Base-by-base conservation (phyloP, 495 filamentous ascomycete species). In the Monascus purpureus region DNA sequence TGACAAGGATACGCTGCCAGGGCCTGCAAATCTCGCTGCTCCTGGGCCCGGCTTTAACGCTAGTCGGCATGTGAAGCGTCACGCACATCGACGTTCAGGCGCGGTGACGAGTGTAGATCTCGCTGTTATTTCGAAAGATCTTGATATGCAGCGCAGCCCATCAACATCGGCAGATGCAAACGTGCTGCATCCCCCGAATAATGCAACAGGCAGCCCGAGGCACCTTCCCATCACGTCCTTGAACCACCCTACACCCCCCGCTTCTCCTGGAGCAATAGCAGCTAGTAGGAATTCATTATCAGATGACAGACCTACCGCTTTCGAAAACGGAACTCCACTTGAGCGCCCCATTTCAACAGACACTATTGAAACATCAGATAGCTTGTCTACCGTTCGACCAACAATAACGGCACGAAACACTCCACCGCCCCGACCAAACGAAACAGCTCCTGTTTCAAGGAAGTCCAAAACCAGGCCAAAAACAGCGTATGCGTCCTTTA, bases 91-190 rank as follows among this genome's bases (percentile, higher is more conserved):
- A 31, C 72, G 86, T 36, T 92, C 83, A n/a, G 76, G 72, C 20
- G 86, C 86, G 1, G 75, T 93, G 8, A 90, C 84, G n/a, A 77
- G 68, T 38, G 75, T 85, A 37, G 86, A 94, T 55, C 52, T 92
- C 3, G 75, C 74, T 5, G 67, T 73, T 13, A 80, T 93, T 28
- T 57, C 83, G 15, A 77, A 77, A 36, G 49, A 68, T 2, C 49
- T 72, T 13, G 57, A 55, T 33, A 26, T 61, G 59, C 29, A 86
- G 75, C 45, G 77, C 80, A 4, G n/a, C n/a, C 82, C 84, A 4
- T 55, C 61, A 24, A 78, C 76, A 28, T 80, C 82, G n/a, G 62
- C 73, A 15, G 65, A 73, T 23, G 24, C 32, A 15, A 43, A 35
- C 6, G 37, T 42, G 29, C 52, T 60, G 29, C 32, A 39, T 33